Base-by-base conservation (phyloP, 2,329 filamentous ascomycete genomes). In the Cladosporium sp. region DNA sequence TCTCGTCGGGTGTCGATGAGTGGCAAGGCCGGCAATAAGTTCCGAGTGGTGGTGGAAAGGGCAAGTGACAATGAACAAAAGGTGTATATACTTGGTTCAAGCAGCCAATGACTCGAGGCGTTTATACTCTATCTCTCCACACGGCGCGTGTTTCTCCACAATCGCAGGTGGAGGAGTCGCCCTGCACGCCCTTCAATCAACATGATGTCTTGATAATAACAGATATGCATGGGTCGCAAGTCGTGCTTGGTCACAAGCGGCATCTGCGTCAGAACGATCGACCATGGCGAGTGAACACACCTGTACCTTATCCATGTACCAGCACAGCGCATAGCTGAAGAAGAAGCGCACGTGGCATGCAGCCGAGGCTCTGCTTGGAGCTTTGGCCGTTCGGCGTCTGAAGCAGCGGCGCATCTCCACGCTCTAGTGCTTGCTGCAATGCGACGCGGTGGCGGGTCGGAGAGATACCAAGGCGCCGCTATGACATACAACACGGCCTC, bases 401-500 rank as follows among this genome's bases (percentile, higher is more conserved):
- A 13, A 8, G 24, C 19, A 20, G 20, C n/a, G 42, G 42, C 42
- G 24, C 42, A 10, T 44, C 40, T 45, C 42, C 42, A 45, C 22
- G 42, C n/a, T 45, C 28, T 28, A 28, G 42, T 45, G 42, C 42
- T 45, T 12, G 42, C 42, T 45, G 24, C 22, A 8, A 15, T 20
- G 20, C 20, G 42, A 25, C 13, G 20, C 5, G 52, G 52, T 55
- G 52, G 52, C 52, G 52, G 52, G 52, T 28, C 44, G 37, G 51
- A 19, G 51, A 54, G 51, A 55, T 47, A 55, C 52, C 52, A 55
- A 47, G 52, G 19, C 24, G 52, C 48, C 52, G 52, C 39, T 20
- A 45, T 55, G 52, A 55, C 52, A 55, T 47, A 19, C 36, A 22
- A 34, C 32, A 24, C 28, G 32, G 12, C 24, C n/a, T 13, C 48